Evolutionary conservation across 345 rosid species (phyloP), one percentile per base, ranked within the genome.

Genomic region (Geranium brycei): DNA sequence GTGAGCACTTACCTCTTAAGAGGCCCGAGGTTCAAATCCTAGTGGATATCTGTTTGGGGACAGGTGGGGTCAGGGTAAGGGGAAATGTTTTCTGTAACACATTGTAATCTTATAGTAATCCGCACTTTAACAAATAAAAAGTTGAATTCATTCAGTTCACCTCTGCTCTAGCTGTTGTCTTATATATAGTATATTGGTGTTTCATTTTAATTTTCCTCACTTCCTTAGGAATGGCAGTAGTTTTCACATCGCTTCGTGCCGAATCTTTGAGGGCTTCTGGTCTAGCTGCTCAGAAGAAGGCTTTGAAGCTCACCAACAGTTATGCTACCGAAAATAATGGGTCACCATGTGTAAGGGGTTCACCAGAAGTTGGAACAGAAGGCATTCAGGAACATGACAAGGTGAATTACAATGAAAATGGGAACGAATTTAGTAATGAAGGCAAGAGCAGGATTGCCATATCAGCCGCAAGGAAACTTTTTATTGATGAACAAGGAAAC

Each of bases 391-490:
- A 17, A 30, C 60, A 60, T 76, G 73, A 70, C 67, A 56, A 58
- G 31, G 77, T 56, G 66, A 62, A 70, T 31, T 30, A 18, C 16
- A 66, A 57, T 62, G 77, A 63, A 62, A 66, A 75, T 69, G 71
- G 32, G 62, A 70, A 63, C n/a, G 79, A 59, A 51, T 63, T 66
- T 58, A 72, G 62, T 19, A 67, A 40, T 64, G 70, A 73, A 73
- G 72, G 32, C 69, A 76, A 60, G 58, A 31, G 67, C 61, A 72
- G 70, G 61, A 55, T 64, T 67, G 73, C 80, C 65, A 61, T 72
- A 64, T 68, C 76, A 59, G 64, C 86, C 31, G 84, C 77, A 32
- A 79, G 91, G 72, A 82, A 84, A 68, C 97, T 92, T 59, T 82
- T 86, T 59, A 7, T 60, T 31, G 87, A 80, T 35, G 83, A 77